Evolutionary conservation across 2,329 filamentous ascomycete species (phyloP).

Genomic region (Xylaria multiplex): DNA sequence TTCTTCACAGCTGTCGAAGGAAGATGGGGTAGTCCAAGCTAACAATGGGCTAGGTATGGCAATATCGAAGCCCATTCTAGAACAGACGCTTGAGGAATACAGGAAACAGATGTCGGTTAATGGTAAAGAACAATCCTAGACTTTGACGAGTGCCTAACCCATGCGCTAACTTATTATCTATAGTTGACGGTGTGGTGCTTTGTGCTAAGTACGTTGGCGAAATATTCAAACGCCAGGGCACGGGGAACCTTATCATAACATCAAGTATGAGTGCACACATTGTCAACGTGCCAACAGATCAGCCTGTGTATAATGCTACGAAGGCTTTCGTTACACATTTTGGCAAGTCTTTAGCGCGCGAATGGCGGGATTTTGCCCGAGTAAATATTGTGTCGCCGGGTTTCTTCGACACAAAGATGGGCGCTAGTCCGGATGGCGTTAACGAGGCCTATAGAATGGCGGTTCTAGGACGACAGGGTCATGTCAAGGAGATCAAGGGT

Average conservation of each 20-base stretch:
- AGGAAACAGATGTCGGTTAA: conserved; percentile 37
- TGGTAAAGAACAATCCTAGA: conserved; percentile 21
- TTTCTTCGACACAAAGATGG: conserved; percentile 60
- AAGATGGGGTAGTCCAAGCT: conserved; percentile 1
- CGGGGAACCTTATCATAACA: conserved; percentile 42
- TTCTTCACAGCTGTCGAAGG: neutral
- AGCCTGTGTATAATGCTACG: conserved; percentile 66
- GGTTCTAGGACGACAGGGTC: conserved; percentile 36
- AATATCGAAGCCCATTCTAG: conserved; percentile 37
- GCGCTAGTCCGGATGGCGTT: conserved; percentile 24
- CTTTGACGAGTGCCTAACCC: neutral
- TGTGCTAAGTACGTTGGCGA: conserved; percentile 39
- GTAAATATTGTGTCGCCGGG: conserved; percentile 66
- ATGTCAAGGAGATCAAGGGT: conserved; percentile 40
- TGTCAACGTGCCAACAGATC: conserved; percentile 63
- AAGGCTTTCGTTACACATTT: conserved; percentile 67
- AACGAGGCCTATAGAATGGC: conserved; percentile 39
- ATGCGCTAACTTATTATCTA: conserved; percentile 17
- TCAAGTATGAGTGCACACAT: conserved; percentile 58
- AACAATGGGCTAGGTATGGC: conserved; percentile 29
- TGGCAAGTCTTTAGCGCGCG: conserved; percentile 63
- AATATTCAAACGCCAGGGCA: conserved; percentile 37
- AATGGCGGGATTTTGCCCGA: conserved; percentile 67
- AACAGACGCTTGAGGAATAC: conserved; percentile 36
- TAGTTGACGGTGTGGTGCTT: conserved; percentile 36